These are phyloP conservation scores for Neonothopanus nambi DNA, from an alignment of 1,284 basidiomycete genomes.

Conservation along the genomic window DNA sequence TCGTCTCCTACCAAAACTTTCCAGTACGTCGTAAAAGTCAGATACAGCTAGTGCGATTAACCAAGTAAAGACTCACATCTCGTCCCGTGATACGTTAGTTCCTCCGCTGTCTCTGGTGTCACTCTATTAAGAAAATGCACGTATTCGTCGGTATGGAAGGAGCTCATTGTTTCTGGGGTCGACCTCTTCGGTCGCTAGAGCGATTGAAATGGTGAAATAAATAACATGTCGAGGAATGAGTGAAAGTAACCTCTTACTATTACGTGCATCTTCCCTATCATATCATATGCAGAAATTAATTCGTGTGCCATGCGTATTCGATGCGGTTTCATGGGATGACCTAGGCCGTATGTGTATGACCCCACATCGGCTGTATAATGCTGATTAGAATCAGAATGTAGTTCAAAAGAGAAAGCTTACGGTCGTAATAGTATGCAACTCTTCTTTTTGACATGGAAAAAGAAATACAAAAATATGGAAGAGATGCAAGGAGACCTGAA, in stretches of 20 bases:
- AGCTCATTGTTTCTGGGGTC: slow-evolving; percentile 80
- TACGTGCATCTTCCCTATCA: slow-evolving; percentile 90
- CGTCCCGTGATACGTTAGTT: slow-evolving; percentile 81
- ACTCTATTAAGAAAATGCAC: slow-evolving; percentile 88
- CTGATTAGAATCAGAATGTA: neutral
- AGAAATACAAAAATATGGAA: neutral
- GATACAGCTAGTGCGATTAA: neutral
- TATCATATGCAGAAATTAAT: slow-evolving; percentile 86
- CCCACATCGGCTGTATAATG: slow-evolving; percentile 58
- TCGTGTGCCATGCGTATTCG: slow-evolving; percentile 93
- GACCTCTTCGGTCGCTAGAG: slow-evolving; percentile 81
- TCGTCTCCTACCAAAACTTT: slow-evolving; percentile 92
- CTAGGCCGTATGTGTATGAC: slow-evolving; percentile 83
- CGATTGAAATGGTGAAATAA: neutral
- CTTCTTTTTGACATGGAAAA: slow-evolving; percentile 1
- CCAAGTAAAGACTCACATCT: slow-evolving; percentile 60
- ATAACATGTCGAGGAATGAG: neutral
- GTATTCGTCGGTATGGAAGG: slow-evolving; percentile 98
- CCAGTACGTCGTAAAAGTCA: neutral
- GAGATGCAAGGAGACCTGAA: no score
- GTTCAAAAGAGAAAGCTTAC: neutral
- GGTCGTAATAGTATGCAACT: slow-evolving; percentile 4
- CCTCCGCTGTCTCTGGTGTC: slow-evolving; percentile 84
- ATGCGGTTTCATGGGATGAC: slow-evolving; percentile 95
- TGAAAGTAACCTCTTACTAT: slow-evolving; percentile 55